phyloP scores from a whole-genome alignment of 148 eudicot genomes.

The Vaccinium darrowii region DNA sequence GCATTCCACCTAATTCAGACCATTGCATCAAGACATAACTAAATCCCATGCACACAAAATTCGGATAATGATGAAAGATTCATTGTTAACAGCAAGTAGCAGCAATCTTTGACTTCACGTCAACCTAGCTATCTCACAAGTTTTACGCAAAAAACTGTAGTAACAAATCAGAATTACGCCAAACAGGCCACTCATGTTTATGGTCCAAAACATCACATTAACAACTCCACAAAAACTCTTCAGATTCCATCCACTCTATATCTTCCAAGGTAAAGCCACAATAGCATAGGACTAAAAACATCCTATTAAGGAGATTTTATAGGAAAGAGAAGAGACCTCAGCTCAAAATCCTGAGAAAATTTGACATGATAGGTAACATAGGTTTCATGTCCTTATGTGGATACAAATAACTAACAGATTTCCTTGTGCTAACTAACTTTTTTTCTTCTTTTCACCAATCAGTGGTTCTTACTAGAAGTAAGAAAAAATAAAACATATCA shows the following conservation, averaged over 20 bases:
- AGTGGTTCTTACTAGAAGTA: background rate
- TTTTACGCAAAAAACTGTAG: background rate
- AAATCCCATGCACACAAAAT: background rate
- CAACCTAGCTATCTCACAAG: background rate
- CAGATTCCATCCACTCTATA: background rate
- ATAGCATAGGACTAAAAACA: background rate
- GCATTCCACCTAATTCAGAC: background rate
- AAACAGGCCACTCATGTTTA: background rate
- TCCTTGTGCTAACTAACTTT: background rate
- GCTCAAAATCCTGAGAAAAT: background rate
- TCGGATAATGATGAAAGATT: background rate
- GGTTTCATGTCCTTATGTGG: background rate
- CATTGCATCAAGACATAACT: background rate
- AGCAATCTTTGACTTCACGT: background rate
- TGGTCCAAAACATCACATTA: background rate
- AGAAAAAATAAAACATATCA: background rate
- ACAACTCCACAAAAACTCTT: background rate
- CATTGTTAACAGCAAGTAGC: background rate
- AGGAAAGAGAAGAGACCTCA: background rate
- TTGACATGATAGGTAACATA: background rate
- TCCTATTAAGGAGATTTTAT: background rate
- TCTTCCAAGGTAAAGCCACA: background rate
- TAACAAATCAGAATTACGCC: background rate
- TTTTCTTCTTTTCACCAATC: background rate
- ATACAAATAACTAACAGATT: background rate